Conservation (phyloP, 1,139 yeast species). For the Sugiyamaella grinbergsii region DNA sequence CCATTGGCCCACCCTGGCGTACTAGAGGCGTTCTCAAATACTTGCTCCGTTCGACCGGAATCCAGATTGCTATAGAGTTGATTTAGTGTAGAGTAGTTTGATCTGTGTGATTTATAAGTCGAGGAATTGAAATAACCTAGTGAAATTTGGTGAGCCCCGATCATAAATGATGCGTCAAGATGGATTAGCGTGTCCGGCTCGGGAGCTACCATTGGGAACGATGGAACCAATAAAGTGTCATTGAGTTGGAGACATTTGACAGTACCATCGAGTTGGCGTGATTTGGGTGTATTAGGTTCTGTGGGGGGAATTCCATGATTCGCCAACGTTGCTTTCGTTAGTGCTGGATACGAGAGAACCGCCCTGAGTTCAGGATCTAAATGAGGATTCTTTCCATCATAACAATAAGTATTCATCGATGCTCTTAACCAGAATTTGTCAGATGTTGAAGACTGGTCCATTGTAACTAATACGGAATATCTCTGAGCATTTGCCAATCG, state of each 20-base stretch:
- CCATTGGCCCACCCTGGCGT: constrained; percentile 41
- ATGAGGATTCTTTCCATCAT: constrained; percentile 41
- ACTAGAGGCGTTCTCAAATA: constrained; percentile 57
- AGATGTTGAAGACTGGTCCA: constrained; percentile 19
- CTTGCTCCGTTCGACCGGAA: constrained; percentile 44
- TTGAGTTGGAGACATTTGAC: constrained; percentile 42
- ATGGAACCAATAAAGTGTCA: constrained; percentile 39
- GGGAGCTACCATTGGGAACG: constrained; percentile 35
- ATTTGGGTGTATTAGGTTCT: constrained; percentile 27
- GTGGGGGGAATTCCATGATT: constrained; percentile 24
- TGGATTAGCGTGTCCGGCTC: constrained; percentile 32
- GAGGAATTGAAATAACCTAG: constrained; percentile 55
- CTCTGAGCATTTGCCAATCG: constrained; percentile 76
- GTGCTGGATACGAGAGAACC: constrained; percentile 41
- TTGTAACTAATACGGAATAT: constrained; percentile 56
- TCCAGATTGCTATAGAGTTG: constrained; percentile 42
- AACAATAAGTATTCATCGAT: constrained; percentile 45
- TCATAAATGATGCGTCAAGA: constrained; percentile 45
- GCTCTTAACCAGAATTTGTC: constrained; percentile 44
- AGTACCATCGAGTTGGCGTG: constrained; percentile 42
- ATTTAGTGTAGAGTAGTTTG: constrained; percentile 50
- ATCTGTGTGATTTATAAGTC: constrained; percentile 49
- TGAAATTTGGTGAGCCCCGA: constrained; percentile 51
- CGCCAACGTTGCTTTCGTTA: constrained; percentile 19
- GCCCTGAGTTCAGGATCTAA: constrained; percentile 44